These are phyloP conservation scores for Xerocomellus intermedius DNA, from an alignment of 768 basidiomycete species.

Conservation along the genomic window DNA sequence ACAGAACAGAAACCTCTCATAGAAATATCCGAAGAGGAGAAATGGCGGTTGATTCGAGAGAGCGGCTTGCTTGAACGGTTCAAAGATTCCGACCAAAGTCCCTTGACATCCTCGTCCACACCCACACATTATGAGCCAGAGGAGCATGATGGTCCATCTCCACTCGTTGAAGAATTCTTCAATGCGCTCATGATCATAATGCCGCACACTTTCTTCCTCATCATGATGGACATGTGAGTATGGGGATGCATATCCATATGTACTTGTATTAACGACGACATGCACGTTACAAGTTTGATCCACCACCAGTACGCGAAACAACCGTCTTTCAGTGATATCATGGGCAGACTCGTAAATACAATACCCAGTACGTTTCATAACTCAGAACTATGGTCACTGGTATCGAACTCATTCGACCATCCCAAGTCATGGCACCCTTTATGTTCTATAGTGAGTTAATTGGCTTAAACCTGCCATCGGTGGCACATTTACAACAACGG, in stretches of 20 bases:
- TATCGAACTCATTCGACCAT: slow-evolving; percentile 1
- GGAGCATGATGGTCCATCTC: slow-evolving; percentile 36
- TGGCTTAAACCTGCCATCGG: neutral
- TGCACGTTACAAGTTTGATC: slow-evolving; percentile 51
- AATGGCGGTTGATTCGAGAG: slow-evolving; percentile 73
- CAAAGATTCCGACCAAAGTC: slow-evolving; percentile 11
- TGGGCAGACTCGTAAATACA: slow-evolving; percentile 59
- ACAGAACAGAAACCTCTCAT: slow-evolving; percentile 24
- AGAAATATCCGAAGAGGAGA: slow-evolving; percentile 69
- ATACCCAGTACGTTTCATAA: slow-evolving; percentile 62
- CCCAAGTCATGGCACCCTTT: slow-evolving; percentile 68
- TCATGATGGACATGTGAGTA: slow-evolving; percentile 84
- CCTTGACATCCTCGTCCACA: neutral
- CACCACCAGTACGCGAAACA: slow-evolving; percentile 74
- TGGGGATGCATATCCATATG: neutral
- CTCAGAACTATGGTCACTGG: neutral
- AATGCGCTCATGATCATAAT: slow-evolving; percentile 62
- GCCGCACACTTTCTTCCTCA: slow-evolving; percentile 69
- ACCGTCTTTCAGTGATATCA: slow-evolving; percentile 46
- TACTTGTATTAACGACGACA: neutral
- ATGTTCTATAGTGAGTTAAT: slow-evolving; percentile 38
- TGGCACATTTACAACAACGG: slow-evolving; percentile 1
- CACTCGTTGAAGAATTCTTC: slow-evolving; percentile 68
- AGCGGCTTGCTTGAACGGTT: slow-evolving; percentile 54
- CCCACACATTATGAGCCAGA: slow-evolving; percentile 1